Conservation (phyloP, 2,329 filamentous ascomycete species). For the Fusarium tjaetaba region DNA sequence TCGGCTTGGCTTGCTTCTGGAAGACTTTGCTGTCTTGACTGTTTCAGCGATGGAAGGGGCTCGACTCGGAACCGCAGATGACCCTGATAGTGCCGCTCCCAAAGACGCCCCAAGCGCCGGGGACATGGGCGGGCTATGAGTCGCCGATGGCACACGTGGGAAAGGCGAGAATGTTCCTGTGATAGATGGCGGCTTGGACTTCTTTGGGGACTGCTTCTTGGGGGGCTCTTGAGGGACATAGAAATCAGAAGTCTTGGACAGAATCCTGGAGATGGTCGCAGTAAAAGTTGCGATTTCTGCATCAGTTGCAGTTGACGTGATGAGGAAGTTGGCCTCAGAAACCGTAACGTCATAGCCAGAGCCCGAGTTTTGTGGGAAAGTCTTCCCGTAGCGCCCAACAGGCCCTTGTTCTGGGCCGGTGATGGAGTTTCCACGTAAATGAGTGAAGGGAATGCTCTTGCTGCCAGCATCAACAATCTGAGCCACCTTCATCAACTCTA, state of each 20-base stretch:
- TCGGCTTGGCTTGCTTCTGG: constrained; percentile 44
- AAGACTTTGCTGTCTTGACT: constrained; percentile 43
- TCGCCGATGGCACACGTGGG: constrained; percentile 36
- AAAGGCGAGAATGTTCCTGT: constrained; percentile 47
- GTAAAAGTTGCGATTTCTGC: constrained; percentile 65
- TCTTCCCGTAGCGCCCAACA: constrained; percentile 29
- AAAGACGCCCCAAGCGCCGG: constrained; percentile 22
- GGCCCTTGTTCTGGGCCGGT: constrained; percentile 40
- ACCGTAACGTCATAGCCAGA: constrained; percentile 50
- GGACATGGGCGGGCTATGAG: constrained; percentile 37
- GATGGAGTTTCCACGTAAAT: constrained; percentile 51
- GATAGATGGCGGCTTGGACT: constrained; percentile 43
- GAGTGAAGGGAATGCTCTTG: constrained; percentile 52
- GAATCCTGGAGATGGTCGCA: constrained; percentile 60
- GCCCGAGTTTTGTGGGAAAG: constrained; percentile 38
- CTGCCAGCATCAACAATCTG: constrained; percentile 62
- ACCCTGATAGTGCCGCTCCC: constrained; percentile 12
- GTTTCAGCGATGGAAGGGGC: constrained; percentile 50
- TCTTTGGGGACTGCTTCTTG: constrained; percentile 32
- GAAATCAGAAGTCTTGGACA: constrained; percentile 47
- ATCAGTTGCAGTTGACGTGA: constrained; percentile 64
- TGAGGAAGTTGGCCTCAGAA: constrained; percentile 65
- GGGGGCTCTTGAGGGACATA: constrained; percentile 55
- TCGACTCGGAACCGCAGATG: constrained; percentile 30
- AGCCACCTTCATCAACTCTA: constrained; percentile 66